Evolutionary conservation across 2,329 filamentous ascomycete species (phyloP).

Genomic region (Nothophaeocryptopus gaeumannii): DNA sequence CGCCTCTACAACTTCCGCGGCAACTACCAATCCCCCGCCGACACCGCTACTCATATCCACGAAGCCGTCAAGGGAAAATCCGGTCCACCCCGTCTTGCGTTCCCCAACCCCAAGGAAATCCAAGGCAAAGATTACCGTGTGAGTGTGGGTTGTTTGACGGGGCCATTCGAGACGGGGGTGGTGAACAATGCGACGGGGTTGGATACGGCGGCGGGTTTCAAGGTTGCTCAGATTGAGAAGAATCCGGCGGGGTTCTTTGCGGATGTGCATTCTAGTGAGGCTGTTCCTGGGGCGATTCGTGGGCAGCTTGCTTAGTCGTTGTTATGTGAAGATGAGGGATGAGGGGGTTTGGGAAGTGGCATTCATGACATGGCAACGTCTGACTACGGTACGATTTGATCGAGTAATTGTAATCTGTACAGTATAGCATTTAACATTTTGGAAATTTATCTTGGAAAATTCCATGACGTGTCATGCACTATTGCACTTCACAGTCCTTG

Average conservation of each 20-base stretch:
- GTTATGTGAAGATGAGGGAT: background rate
- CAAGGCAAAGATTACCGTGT: conserved; percentile 38
- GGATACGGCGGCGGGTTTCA: conserved; percentile 50
- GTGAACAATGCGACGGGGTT: conserved; percentile 36
- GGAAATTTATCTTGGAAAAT: no score
- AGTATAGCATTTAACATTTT: no score
- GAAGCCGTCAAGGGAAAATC: conserved; percentile 45
- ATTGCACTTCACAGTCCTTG: no score
- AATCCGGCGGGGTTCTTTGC: conserved; percentile 53
- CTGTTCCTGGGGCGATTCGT: conserved; percentile 51
- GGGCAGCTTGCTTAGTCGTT: conserved; percentile 44
- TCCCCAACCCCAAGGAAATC: conserved; percentile 46
- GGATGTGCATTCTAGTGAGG: conserved; percentile 52
- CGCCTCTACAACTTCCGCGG: conserved; percentile 48
- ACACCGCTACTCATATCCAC: conserved; percentile 57
- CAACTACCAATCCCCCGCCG: conserved; percentile 52
- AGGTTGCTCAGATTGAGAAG: conserved; percentile 50
- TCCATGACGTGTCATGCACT: no score
- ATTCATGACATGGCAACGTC: no score
- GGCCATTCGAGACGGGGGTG: conserved; percentile 47
- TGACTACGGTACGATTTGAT: no score
- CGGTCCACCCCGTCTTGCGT: conserved; percentile 53
- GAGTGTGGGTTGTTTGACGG: conserved; percentile 44
- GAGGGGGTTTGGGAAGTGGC: no score
- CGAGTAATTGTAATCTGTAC: no score